Base-by-base conservation (phyloP, 176 grass and related monocot genomes). In the Phoenix roebelenii region DNA sequence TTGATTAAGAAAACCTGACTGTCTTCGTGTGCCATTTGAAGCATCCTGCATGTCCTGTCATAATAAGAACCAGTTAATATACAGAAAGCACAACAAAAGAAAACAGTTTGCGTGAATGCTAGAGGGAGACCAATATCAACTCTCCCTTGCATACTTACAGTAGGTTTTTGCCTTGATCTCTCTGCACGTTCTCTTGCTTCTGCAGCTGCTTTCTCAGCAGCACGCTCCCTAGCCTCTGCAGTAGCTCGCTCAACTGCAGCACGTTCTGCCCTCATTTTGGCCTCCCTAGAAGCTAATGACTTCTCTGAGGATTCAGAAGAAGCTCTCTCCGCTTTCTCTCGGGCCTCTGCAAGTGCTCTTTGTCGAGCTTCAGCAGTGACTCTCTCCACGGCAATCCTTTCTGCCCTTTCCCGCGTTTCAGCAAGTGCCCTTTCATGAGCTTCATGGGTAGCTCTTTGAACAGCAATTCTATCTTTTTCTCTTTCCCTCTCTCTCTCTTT, bases 211-310 rank as follows among this genome's bases (percentile, higher is more conserved):
- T 85, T 90, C 20, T 86, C 86, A 64, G 93, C 83, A 29, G 87
- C 88, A 57, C 93, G 89, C 72, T 89, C 87, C 14, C 87, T 67
- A 78, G 87, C 88, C 82, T 98, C 93, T 7, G 81, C 59, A 25
- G 83, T 95, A 57, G 91, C 91, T 81, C 91, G 82, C 67, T 87
- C 83, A 64, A 95, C 91, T 65, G 91, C 91, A 74, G 83, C 86
- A 69, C 91, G 86, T 76, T 95, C 91, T 54, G 68, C 83, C 74
- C 82, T 95, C 67, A 79, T 26, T 81, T 80, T 84, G 73, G 84
- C 80, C 71, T 95, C 90, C 73, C 74, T 80, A 18, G 79, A 68
- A 63, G 71, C 18, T 39, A 39, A 29, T 18, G 15, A 50, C 59
- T 50, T 59, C 59, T 59, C 44, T 18, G 71, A 61, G 67, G 62